These are phyloP conservation scores for Vitis labrusca DNA, from an alignment of 164 flowering plant species.

Conservation along the genomic window DNA sequence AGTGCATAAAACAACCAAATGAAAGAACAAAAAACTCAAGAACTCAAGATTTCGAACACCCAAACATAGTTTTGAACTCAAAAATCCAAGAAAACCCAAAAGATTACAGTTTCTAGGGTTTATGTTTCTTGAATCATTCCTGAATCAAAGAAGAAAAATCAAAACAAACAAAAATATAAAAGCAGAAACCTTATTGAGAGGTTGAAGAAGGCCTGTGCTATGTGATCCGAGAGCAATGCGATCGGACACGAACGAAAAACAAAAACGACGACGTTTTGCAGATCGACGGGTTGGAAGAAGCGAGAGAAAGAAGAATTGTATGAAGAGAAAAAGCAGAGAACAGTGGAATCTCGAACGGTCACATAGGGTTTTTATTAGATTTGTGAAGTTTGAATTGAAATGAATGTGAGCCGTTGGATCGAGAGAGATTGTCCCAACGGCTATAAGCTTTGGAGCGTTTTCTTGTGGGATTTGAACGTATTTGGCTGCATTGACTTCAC, in stretches of 20 bases:
- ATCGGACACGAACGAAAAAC: background rate
- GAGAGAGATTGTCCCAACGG: slow-evolving; percentile 13
- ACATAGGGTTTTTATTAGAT: slow-evolving; percentile 10
- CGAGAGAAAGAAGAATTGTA: slow-evolving; percentile 11
- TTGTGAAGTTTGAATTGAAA: slow-evolving; percentile 24
- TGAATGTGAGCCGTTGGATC: slow-evolving; percentile 19
- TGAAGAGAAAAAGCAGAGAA: slow-evolving; percentile 6
- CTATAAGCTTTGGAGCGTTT: slow-evolving; percentile 12
- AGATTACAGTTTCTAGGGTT: too few relatives aligned
- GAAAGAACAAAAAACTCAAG: too few relatives aligned
- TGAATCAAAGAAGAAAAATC: background rate
- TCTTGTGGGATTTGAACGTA: too few relatives aligned
- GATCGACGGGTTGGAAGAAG: slow-evolving; percentile 7
- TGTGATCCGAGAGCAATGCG: background rate
- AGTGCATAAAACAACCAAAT: too few relatives aligned
- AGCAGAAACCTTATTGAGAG: background rate
- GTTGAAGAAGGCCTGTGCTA: slow-evolving; percentile 3
- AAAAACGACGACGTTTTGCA: slow-evolving; percentile 1
- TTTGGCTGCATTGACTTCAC: background rate
- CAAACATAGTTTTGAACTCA: too few relatives aligned
- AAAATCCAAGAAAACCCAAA: too few relatives aligned
- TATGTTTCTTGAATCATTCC: too few relatives aligned
- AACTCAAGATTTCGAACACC: too few relatives aligned
- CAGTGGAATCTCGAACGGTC: slow-evolving; percentile 3
- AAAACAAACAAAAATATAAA: background rate